These are phyloP conservation scores for Didymella arachidicola DNA, from an alignment of 2,329 filamentous ascomycete species.

Conservation along the genomic window DNA sequence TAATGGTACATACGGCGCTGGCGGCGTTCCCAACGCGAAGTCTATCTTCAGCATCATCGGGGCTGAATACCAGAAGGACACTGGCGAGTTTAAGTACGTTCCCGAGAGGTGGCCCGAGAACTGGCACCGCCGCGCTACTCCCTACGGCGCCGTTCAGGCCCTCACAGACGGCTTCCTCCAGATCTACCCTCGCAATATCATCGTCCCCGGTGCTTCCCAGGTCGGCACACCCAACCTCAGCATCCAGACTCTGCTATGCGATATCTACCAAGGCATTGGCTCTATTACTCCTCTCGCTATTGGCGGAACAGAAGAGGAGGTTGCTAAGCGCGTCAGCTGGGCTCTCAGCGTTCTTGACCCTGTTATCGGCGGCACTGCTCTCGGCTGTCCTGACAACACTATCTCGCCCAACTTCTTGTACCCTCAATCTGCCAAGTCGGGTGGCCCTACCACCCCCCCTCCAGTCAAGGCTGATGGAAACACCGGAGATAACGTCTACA, in stretches of 20 bases:
- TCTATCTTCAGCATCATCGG: conserved; percentile 57
- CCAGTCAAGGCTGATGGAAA: conserved; percentile 32
- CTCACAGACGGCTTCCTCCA: background rate
- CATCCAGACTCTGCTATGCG: conserved; percentile 43
- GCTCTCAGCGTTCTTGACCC: conserved; percentile 43
- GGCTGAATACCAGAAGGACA: conserved; percentile 53
- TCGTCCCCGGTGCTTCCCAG: conserved; percentile 39
- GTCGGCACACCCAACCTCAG: conserved; percentile 46
- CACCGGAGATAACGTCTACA: background rate
- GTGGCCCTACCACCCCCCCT: conserved; percentile 42
- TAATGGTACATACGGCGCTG: background rate
- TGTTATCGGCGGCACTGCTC: conserved; percentile 38
- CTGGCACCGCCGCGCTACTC: background rate
- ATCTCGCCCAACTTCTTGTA: conserved; percentile 43
- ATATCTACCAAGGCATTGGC: conserved; percentile 36
- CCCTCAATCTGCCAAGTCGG: conserved; percentile 35
- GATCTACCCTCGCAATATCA: conserved; percentile 33
- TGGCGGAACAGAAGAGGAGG: background rate
- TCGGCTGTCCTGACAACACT: conserved; percentile 43
- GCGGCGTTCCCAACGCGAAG: conserved; percentile 21
- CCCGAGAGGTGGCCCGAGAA: conserved; percentile 55
- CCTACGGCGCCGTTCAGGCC: background rate
- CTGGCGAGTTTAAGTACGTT: conserved; percentile 57
- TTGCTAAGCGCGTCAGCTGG: conserved; percentile 35
- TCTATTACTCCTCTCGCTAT: background rate